Percentiles rank a stretch among this genome's conserved stretches.
Evolutionary conservation across 2,329 filamentous ascomycete species (phyloP).

Genomic region (Mycosphaerella sp.): DNA sequence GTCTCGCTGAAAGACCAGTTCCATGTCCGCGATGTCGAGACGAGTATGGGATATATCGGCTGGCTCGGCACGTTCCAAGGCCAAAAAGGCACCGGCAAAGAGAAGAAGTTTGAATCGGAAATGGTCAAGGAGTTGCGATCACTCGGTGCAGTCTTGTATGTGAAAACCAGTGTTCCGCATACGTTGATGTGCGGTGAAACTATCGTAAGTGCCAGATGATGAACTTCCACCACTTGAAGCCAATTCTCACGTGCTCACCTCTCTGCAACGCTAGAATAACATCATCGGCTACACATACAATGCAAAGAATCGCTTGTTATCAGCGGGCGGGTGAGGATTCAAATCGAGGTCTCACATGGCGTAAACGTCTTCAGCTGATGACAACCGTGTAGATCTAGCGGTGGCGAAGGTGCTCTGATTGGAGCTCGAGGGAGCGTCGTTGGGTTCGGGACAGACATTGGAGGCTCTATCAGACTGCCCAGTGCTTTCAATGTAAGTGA

Average conservation of each 20-base stretch:
- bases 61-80: conserved; percentile 58
- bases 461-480: conserved; percentile 53
- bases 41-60: conserved; percentile 55
- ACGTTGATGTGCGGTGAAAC: conserved; percentile 55
- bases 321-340: conserved; percentile 41
- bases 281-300: conserved; percentile 54
- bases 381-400: conserved; percentile 40
- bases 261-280: conserved; percentile 40
- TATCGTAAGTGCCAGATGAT: conserved; percentile 22
- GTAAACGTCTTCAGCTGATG: background rate
- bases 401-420: conserved; percentile 54
- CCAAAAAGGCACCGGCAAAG: conserved; percentile 45
- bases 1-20: conserved; percentile 47
- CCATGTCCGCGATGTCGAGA: conserved; percentile 44
- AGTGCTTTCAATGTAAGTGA: conserved; percentile 50
- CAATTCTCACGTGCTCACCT: no score
- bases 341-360: background rate
- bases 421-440: conserved; percentile 48
- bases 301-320: conserved; percentile 50
- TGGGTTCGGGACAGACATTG: conserved; percentile 52
- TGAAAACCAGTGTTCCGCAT: conserved; percentile 52
- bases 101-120: conserved; percentile 50
- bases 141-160: conserved; percentile 51
- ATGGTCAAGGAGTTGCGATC: conserved; percentile 50
- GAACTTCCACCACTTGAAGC: no score